Conservation (phyloP, 208 protist species). For the Crithidia expoeki region DNA sequence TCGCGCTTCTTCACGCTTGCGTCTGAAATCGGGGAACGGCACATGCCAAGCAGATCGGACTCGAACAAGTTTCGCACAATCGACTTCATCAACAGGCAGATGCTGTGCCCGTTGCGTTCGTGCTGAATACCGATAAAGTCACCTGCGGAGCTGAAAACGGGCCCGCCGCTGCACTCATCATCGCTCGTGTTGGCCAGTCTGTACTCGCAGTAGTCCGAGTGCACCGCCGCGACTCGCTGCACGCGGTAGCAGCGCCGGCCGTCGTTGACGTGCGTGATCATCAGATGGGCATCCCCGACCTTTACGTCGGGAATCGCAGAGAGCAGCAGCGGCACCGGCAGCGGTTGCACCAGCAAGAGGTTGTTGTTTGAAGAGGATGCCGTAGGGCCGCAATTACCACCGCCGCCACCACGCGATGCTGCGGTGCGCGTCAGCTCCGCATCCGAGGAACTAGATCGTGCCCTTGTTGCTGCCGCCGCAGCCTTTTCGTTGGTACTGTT, state of each 20-base stretch:
- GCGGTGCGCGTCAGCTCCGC: not conserved
- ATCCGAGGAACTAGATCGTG: not conserved
- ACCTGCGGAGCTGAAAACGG: constrained; percentile 79
- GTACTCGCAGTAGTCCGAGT: constrained; percentile 78
- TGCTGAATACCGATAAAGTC: constrained; percentile 90
- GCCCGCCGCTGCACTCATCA: constrained; percentile 74
- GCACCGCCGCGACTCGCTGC: constrained; percentile 56
- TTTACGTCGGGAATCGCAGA: constrained; percentile 53
- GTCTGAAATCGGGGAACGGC: constrained; percentile 68
- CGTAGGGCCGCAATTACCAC: no score
- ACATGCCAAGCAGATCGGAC: constrained; percentile 69
- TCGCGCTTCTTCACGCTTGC: constrained; percentile 26
- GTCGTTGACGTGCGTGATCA: constrained; percentile 71
- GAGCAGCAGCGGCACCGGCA: constrained; percentile 79
- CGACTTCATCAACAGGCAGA: constrained; percentile 63
- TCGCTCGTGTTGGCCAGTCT: constrained; percentile 34
- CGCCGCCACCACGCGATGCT: not conserved
- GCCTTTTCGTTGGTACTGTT: no score
- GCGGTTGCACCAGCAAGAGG: constrained; percentile 61
- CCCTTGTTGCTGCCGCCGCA: not conserved
- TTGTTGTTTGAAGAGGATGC: not conserved
- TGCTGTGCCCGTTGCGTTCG: constrained; percentile 50
- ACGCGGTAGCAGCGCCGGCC: constrained; percentile 64
- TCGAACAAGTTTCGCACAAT: constrained; percentile 83
- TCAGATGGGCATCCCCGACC: constrained; percentile 77